phyloP scores from a whole-genome alignment of 768 basidiomycete genomes.

The Pleurotus sapidus region DNA sequence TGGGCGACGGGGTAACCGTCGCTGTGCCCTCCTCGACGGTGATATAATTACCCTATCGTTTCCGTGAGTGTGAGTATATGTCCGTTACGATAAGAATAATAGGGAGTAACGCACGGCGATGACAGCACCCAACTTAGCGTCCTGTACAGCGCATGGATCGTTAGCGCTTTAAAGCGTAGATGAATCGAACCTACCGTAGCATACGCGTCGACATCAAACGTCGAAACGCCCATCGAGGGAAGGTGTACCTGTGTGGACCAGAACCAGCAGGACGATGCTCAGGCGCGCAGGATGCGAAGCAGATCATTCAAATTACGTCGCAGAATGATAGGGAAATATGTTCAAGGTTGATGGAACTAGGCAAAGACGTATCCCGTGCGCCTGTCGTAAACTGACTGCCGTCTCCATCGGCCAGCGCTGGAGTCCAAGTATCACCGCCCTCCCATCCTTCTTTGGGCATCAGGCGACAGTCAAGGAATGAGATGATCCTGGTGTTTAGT shows the following conservation, averaged over 20 bases:
- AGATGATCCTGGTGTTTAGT: too few relatives aligned
- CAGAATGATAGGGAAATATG: too few relatives aligned
- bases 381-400: too few relatives aligned
- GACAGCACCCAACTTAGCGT: slow-evolving; percentile 52
- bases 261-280: slow-evolving; percentile 53
- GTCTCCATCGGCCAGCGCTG: too few relatives aligned
- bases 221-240: slow-evolving; percentile 39
- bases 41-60: slow-evolving; percentile 61
- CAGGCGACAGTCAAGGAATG: too few relatives aligned
- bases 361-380: too few relatives aligned
- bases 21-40: slow-evolving; percentile 68
- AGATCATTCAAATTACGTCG: too few relatives aligned
- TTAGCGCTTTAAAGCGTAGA: neutral
- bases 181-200: slow-evolving; percentile 35
- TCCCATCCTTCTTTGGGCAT: too few relatives aligned
- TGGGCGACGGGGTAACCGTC: slow-evolving; percentile 48
- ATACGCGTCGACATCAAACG: slow-evolving; percentile 58
- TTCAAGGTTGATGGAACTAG: too few relatives aligned
- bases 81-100: too few relatives aligned
- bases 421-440: too few relatives aligned
- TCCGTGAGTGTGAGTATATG: neutral
- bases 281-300: too few relatives aligned
- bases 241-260: slow-evolving; percentile 66
- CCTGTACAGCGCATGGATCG: slow-evolving; percentile 25
- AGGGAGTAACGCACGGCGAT: slow-evolving; percentile 47